Evolutionary conservation across 805 yeast genomes (phyloP), one percentile per base, ranked within the genome.

Genomic region (Pichia paraexigua): DNA sequence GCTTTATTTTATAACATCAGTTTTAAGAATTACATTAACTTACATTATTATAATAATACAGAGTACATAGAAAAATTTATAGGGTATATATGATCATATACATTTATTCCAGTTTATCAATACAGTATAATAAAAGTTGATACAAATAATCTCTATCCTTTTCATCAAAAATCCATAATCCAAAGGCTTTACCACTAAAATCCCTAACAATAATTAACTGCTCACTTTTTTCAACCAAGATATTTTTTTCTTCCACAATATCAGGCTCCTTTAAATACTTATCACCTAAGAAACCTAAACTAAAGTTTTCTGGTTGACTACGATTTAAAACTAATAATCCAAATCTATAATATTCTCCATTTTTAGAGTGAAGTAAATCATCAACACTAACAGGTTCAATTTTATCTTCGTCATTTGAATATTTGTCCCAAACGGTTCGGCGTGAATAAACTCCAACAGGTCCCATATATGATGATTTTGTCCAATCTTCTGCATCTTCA

Each of bases 91-190:
- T 18, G 10, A 18, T 1, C 21, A 25, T n/a, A 24, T 25, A n/a
- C 4, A n/a, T 5, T 15, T 27, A 48, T n/a, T 42, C 46, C 7
- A 52, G 30, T 37, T 54, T 60, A 18, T 62, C 66, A 40, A 59
- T 55, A 55, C 69, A 66, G 47, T 55, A 66, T 43, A 60, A 57
- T 30, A 66, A 48, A 22, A 66, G 50, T 50, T 81, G 78, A 58
- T 71, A 78, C 42, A 86, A 69, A 58, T 78, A 77, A 44, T 75
- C 75, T 64, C 92, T 72, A 60, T 85, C 91, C 9, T 75, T 78
- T 44, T 76, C 82, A 51, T 85, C 80, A 61, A 83, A 87, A 21
- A 86, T 74, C 94, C 94, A 87, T 46, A 87, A 69, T 1, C 95
- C 95, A 63, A 76, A 86, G 13, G 85, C 83, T 44, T 83, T 87